Evolutionary conservation across 169 alveolate genomes (phyloP).

Genomic region (Cryptosporidium baileyi): DNA sequence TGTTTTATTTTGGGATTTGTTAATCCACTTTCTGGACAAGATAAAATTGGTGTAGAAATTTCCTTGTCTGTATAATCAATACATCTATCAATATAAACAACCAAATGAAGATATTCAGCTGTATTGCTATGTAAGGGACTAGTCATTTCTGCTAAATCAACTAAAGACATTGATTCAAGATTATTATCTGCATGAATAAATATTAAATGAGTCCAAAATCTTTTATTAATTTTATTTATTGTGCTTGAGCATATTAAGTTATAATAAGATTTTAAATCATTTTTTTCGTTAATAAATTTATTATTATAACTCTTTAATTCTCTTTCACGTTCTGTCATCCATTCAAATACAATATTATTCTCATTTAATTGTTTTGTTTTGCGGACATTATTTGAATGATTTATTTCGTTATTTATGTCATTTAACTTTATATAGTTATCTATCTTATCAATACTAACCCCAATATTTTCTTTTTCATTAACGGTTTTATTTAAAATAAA

Average conservation of each 20-base stretch:
- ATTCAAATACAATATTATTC: neutral
- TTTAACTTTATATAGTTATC: neutral
- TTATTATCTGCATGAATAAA: conserved; percentile 79
- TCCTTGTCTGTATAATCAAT: conserved; percentile 54
- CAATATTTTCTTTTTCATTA: neutral
- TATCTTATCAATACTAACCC: neutral
- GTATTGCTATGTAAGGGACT: conserved; percentile 71
- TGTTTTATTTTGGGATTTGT: conserved; percentile 14
- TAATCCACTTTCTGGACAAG: conserved; percentile 63
- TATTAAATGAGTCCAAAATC: conserved; percentile 73
- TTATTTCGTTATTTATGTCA: neutral
- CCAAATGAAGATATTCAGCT: conserved; percentile 73
- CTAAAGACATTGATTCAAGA: conserved; percentile 75
- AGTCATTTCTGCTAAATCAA: conserved; percentile 74
- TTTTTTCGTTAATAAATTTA: neutral
- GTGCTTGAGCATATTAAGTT: neutral
- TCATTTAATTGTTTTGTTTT: neutral
- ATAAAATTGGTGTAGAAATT: conserved; percentile 26
- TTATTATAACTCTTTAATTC: neutral
- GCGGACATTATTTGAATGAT: neutral
- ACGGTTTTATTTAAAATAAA: no score
- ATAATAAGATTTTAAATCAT: neutral
- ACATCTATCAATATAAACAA: conserved; percentile 74
- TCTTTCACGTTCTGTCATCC: neutral
- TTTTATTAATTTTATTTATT: neutral